Base-by-base conservation (phyloP, 2,329 filamentous ascomycete genomes). In the Fusarium camptoceras region DNA sequence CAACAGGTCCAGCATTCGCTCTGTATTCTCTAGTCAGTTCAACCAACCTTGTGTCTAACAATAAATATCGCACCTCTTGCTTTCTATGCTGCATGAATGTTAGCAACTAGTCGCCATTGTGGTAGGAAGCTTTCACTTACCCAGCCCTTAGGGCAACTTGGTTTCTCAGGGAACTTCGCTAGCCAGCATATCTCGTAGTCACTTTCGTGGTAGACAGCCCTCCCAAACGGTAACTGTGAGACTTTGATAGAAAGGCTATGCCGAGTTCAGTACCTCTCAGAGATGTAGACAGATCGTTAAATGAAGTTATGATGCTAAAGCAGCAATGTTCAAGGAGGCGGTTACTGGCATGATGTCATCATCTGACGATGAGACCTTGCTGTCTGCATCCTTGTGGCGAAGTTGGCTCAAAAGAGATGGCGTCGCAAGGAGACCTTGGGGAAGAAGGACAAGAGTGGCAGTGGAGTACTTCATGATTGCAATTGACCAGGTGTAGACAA, bases 1-100 rank as follows among this genome's bases (percentile, higher is more conserved):
- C 59, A 63, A 34, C 59, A 63, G 2, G 60, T 65, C 62, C 62
- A 65, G 15, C 62, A 65, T 2, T 53, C 34, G 0, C 41, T 60
- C n/a, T 65, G 9, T 1, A 3, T 8, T 1, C 49, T 6, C 8
- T 5, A 12, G 24, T 61, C 2, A 58, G 24, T 6, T 1, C 8
- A 28, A 6, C 6, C 4, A 5, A 12, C 8, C 27, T 12, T 6
- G 27, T 12, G 5, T 12, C 11, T 28, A 12, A 5, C 11, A 28
- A 9, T 4, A 2, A 28, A 12, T 12, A 3, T 20, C 22, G 37
- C 5, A 64, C 61, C 1, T 18, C 0, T 1, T 51, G 4, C 3
- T 9, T 15, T 1, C 56, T 9, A 14, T 8, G 16, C 62, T 66
- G 10, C 4, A 8, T 3, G 1, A 1, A 4, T 3, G 11, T 66